Evolutionary conservation across 441 rosid species (phyloP).

Genomic region (Rhodomyrtus psidioides): DNA sequence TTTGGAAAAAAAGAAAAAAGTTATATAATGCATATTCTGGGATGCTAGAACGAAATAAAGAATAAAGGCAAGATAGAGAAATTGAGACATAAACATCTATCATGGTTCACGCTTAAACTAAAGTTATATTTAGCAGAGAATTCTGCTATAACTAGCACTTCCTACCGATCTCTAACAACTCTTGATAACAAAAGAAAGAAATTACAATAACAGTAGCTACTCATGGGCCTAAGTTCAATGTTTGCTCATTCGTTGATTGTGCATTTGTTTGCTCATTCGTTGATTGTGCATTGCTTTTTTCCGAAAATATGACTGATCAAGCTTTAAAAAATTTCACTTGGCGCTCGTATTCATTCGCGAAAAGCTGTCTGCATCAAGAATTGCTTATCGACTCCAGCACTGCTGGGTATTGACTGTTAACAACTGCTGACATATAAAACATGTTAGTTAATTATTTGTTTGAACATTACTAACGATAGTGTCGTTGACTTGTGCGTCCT

Average conservation of each 20-base stretch:
- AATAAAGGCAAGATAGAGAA: too few species aligned
- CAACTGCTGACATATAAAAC: background rate
- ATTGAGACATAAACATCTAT: too few species aligned
- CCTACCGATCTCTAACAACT: too few species aligned
- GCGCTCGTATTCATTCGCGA: background rate
- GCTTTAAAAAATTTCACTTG: background rate
- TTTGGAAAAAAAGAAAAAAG: too few species aligned
- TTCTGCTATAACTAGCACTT: too few species aligned
- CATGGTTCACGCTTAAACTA: too few species aligned
- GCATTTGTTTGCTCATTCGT: background rate
- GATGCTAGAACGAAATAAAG: background rate
- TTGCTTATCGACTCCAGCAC: background rate
- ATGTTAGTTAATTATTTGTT: background rate
- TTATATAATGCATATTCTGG: too few species aligned
- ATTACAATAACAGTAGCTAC: too few species aligned
- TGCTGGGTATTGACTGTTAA: background rate
- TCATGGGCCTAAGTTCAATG: too few species aligned
- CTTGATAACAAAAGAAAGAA: too few species aligned
- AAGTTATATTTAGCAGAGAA: too few species aligned
- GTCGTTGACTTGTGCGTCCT: background rate
- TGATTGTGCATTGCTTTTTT: background rate
- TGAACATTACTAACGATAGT: background rate
- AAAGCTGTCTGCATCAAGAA: background rate
- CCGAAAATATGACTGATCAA: background rate
- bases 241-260: too few species aligned